Percentiles rank a stretch among this genome's conserved stretches.
Evolutionary conservation across 169 alveolate species (phyloP).

Genomic region (Miamiensis avidus): DNA sequence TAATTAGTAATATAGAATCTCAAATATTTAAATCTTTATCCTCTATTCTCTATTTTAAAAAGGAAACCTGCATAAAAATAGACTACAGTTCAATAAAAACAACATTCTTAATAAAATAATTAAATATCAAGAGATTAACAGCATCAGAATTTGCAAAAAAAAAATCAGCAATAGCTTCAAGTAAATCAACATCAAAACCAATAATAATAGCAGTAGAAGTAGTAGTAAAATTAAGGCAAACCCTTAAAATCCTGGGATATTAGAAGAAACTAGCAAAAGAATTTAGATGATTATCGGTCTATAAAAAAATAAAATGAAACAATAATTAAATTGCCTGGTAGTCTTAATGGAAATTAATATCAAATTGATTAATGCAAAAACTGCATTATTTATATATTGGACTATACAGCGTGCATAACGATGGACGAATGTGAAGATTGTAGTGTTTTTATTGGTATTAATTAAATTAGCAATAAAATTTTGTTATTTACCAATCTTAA

Average conservation of each 20-base stretch:
- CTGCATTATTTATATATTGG: conserved; percentile 51
- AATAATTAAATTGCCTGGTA: conserved; percentile 37
- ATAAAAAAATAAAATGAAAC: conserved; percentile 36
- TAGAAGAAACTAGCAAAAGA: background rate
- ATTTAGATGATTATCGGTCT: background rate
- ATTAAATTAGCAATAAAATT: no score
- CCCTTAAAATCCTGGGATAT: conserved; percentile 9
- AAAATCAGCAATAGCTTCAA: background rate
- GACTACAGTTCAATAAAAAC: background rate
- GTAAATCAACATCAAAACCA: no score
- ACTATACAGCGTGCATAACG: conserved; percentile 42
- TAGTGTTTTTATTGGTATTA: conserved; percentile 24
- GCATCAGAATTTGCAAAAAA: background rate
- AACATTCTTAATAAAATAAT: no score
- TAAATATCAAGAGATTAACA: background rate
- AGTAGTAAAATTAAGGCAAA: background rate
- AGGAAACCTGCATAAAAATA: background rate
- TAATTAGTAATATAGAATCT: no score
- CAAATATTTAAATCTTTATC: no score
- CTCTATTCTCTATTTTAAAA: no score
- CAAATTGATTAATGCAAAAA: conserved; percentile 38
- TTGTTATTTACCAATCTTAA: background rate
- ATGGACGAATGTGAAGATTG: conserved; percentile 55
- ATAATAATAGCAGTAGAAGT: no score
- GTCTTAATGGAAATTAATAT: conserved; percentile 44